These are phyloP conservation scores for Vickermania ingenoplastis DNA, from an alignment of 208 protist species.

Conservation along the genomic window DNA sequence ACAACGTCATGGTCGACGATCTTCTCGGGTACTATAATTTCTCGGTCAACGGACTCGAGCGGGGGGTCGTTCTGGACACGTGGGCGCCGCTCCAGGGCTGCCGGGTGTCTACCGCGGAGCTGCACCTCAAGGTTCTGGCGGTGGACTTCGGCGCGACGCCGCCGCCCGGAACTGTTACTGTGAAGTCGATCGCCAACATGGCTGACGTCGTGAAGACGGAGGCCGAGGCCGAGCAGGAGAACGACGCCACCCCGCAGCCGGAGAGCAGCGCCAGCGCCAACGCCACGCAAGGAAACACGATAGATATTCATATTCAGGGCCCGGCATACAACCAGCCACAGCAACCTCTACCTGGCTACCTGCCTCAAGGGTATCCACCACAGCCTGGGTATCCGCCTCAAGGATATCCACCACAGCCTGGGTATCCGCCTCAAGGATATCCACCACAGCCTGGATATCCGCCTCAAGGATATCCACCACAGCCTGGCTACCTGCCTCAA, in stretches of 20 bases:
- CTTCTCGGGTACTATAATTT: slow-evolving; percentile 44
- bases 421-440: slow-evolving; percentile 8
- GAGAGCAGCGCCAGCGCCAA: background rate
- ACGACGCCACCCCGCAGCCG: background rate
- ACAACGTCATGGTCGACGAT: slow-evolving; percentile 40
- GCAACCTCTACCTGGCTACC: slow-evolving; percentile 7
- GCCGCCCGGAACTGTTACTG: background rate
- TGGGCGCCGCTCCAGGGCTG: slow-evolving; percentile 36
- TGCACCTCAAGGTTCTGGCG: slow-evolving; percentile 45
- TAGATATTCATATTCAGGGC: slow-evolving; percentile 3
- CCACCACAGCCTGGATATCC: slow-evolving; percentile 9
- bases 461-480: slow-evolving; percentile 6
- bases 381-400: background rate
- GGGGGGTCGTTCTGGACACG: slow-evolving; percentile 41
- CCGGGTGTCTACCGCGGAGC: slow-evolving; percentile 28
- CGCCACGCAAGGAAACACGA: slow-evolving; percentile 9
- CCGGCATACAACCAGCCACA: slow-evolving; percentile 4
- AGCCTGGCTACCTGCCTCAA: too few relatives aligned
- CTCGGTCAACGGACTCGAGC: slow-evolving; percentile 36
- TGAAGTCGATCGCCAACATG: slow-evolving; percentile 3
- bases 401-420: slow-evolving; percentile 3
- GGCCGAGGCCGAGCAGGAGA: background rate
- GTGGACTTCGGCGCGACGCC: slow-evolving; percentile 36
- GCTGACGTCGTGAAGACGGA: background rate
- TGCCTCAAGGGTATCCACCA: slow-evolving; percentile 5